Conservation (phyloP, 441 rosid species). For the Pelargonium cotyledonis region DNA sequence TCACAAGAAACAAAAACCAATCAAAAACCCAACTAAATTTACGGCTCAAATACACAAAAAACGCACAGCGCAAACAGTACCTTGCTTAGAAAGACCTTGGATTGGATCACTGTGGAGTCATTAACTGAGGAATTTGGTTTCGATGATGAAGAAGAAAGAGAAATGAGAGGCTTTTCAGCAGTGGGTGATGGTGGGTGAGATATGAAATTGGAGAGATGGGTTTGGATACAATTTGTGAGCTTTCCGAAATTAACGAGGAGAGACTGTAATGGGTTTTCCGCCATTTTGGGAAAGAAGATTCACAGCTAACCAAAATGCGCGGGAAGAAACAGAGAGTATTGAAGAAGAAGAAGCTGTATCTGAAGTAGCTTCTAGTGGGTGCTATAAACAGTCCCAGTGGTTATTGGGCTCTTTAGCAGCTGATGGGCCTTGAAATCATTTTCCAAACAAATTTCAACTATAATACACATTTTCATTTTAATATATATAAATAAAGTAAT, state of each 20-base stretch:
- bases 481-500: no score
- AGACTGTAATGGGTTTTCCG: slow-evolving; percentile 47
- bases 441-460: no score
- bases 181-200: slow-evolving; percentile 16
- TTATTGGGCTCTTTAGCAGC: neutral
- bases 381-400: no score
- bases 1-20: neutral
- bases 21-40: neutral
- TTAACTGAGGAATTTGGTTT: slow-evolving; percentile 21
- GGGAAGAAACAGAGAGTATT: neutral
- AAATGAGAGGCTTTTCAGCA: slow-evolving; percentile 27
- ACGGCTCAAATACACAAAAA: neutral
- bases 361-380: neutral
- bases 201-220: slow-evolving; percentile 47
- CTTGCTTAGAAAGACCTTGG: slow-evolving; percentile 28
- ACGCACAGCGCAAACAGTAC: slow-evolving; percentile 22
- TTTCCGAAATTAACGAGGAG: slow-evolving; percentile 40
- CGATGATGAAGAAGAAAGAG: slow-evolving; percentile 33
- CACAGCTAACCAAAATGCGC: neutral
- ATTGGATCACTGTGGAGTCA: slow-evolving; percentile 18
- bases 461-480: no score
- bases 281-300: slow-evolving; percentile 23
- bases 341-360: neutral
- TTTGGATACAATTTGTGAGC: slow-evolving; percentile 45
- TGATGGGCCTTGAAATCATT: no score